A percentile compares a stretch with the other conserved stretches of the same genome.
phyloP scores from a whole-genome alignment of 2,329 filamentous ascomycete species.

The Fusarium caatingaense region DNA sequence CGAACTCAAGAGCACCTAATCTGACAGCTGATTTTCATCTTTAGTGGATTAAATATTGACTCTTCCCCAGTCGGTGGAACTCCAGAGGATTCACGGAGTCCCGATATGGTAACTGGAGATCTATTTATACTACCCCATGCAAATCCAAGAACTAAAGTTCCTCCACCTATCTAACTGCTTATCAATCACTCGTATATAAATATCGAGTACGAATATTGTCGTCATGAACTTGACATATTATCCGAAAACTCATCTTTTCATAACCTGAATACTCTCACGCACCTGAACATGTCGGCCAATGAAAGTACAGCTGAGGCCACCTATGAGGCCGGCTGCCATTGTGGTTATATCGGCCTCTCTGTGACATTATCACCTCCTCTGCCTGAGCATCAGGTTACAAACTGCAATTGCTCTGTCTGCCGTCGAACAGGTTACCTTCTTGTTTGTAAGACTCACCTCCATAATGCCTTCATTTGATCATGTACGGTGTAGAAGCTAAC shows the following conservation, averaged over 20 bases:
- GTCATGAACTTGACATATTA: neutral
- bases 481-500: neutral
- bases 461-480: accelerated
- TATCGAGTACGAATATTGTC: neutral
- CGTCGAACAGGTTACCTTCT: conserved; percentile 63
- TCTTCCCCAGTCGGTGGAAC: neutral
- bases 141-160: neutral
- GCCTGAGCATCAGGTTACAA: conserved; percentile 56
- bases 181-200: neutral
- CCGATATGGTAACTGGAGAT: conserved; percentile 20
- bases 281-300: conserved; percentile 24
- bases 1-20: neutral
- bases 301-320: conserved; percentile 48
- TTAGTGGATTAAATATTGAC: neutral
- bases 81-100: conserved; percentile 12
- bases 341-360: conserved; percentile 61
- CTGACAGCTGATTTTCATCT: neutral
- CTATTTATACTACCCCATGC: conserved; percentile 10
- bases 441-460: conserved; percentile 51
- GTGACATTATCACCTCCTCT: conserved; percentile 62
- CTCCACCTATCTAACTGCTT: neutral
- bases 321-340: conserved; percentile 65
- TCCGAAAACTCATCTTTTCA: neutral
- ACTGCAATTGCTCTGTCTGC: conserved; percentile 67
- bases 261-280: neutral